Base-by-base conservation (phyloP, 2,329 filamentous ascomycete genomes). In the Corniculantispora saksenae region DNA sequence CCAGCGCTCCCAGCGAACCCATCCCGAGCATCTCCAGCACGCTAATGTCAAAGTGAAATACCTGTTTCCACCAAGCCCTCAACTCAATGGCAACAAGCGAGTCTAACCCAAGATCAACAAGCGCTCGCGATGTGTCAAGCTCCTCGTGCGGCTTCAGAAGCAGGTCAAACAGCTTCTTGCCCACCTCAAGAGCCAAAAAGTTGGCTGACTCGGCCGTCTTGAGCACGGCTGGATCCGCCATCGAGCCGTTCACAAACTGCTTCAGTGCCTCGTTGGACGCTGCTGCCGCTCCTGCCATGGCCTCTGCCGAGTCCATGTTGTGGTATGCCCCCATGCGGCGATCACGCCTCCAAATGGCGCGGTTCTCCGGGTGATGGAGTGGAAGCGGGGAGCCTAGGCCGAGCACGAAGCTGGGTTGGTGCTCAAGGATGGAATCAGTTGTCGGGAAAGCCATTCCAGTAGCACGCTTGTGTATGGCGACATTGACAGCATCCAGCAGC, bases 71-170 rank as follows among this genome's bases (percentile, higher is more conserved):
- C 69, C 69, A 71, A 23, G 62, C 67, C 6, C 68, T 64, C n/a
- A 71, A 57, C 61, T 71, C 69, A n/a, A 70, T 65, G 3, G 64
- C 69, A 1, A 69, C 64, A 29, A 71, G 43, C 15, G 68, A 69
- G 35, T 70, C 69, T 13, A 69, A n/a, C 29, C 66, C 68, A 15
- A 68, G 6, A 3, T 57, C 69, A 51, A 53, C 61, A 48, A 66
- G 63, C 23, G 23, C 45, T 40, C 40, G 19, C 5, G 19, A 55
- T 40, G 43, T 64, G n/a, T 51, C 64, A 7, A 61, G 48, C 8
- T 54, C 65, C n/a, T 69, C 66, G 7, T 45, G 27, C n/a, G n/a
- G 35, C 15, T 40, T 50, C 59, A 69, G 66, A 48, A 61, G 45
- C 32, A 70, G 63, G 9, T 38, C 60, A 29, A 63, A 66, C 3